Base-by-base conservation (phyloP, 2,329 filamentous ascomycete genomes). In the Lizonia empirigonia region DNA sequence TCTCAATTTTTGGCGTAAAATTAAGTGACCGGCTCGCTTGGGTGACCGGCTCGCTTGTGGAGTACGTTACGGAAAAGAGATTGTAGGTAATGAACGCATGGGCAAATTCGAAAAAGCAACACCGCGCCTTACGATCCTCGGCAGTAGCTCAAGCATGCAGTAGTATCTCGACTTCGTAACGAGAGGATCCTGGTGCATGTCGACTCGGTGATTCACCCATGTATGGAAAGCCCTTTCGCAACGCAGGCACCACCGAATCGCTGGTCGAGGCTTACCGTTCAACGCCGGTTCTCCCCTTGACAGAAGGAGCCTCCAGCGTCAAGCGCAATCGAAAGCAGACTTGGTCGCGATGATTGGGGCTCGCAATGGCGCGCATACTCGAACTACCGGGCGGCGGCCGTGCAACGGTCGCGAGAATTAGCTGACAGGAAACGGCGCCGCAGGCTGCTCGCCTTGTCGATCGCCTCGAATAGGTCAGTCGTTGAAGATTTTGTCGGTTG, bases 351-450 rank as follows among this genome's bases (percentile, higher is more conserved):
- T 20, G 22, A 27, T 13, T 22, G 49, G 33, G 32, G 36, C 37
- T 29, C 16, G 26, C 33, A 16, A 47, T 52, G 42, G 42, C 37
- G 38, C 33, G 42, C 49, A 47, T 30, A 30, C 12, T 42, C 8
- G 37, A 37, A 41, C 13, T 37, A 52, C 42, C 36, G n/a, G 27
- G 18, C 49, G 38, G 37, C 29, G 32, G 35, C 19, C 35, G 35
- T 51, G 36, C 33, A 52, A 46, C 42, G 19, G 42, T 38, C 23
- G 24, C 48, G 35, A 51, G 30, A 37, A 44, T 30, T 24, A 33
- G 27, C 24, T 50, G 47, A 50, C 47, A 27, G 29, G 40, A 35
- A 52, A 52, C 49, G 49, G 48, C 16, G 32, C n/a, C 18, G 48
- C 41, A 40, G 30, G 49, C 23, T 42, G 29, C 29, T 47, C 33